Base-by-base conservation (phyloP, 805 yeast species). In the Monosporozyma solicola region DNA sequence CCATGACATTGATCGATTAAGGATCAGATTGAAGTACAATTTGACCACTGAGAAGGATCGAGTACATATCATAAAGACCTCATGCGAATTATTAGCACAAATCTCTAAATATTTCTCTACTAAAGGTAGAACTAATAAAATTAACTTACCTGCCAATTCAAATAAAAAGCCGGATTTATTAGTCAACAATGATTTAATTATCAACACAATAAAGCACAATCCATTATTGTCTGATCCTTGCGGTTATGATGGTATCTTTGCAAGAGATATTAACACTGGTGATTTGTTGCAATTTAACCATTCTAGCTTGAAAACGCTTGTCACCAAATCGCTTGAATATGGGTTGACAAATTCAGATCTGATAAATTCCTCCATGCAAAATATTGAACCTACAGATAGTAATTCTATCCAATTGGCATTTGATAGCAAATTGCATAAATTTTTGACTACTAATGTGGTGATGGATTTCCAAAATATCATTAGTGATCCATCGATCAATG, bases 401-500 rank as follows among this genome's bases (percentile, higher is more conserved):
- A 39, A 20, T 20, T 16, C 43, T 20, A 22, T 22, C 7, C 39
- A 15, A 39, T 39, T 39, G 20, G 24, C 43, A 7, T 39, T 16
- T 39, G 46, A 43, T 43, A 43, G 29, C 25, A 22, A 24, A 24
- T 5, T 43, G 24, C 24, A 24, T 43, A 29, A 43, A 24, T 24
- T 22, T 22, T 43, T 22, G 16, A 43, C 29, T n/a, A 47, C 74
- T 0, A 90, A 87, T 64, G 80, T 88, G 53, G 67, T 87, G 65
- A 87, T 86, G 47, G 94, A 86, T 65, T 84, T 87, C 67, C 83
- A 83, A 62, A 78, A 86, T 43, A 87, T 86, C 41, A 70, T 74
- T 20, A 79, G 80, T 33, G 80, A 80, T 47, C 76, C 87, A 1
- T 76, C 85, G 25, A 72, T 73, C 27, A 72, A 80, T 57, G 75